Conservation (phyloP, 129 eudicot species). For the Lactuca sativa region DNA sequence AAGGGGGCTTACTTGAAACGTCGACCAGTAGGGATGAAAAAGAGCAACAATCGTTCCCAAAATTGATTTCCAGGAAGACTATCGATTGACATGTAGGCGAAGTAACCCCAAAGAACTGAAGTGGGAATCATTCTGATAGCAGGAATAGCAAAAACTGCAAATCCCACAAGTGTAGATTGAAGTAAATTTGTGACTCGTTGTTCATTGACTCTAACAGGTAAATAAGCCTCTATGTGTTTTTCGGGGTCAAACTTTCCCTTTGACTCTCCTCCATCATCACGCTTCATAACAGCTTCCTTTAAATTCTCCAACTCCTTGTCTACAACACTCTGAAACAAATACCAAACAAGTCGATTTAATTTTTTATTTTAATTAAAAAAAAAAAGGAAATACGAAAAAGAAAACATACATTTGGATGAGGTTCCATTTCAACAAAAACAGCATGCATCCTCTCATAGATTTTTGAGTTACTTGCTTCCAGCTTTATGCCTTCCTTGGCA, state of each 20-base stretch:
- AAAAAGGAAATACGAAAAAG: background rate
- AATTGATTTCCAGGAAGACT: conserved; percentile 85
- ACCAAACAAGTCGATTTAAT: background rate
- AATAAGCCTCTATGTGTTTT: conserved; percentile 61
- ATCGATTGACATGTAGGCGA: conserved; percentile 76
- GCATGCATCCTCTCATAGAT: conserved; percentile 85
- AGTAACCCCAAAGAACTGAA: conserved; percentile 77
- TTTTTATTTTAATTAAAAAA: background rate
- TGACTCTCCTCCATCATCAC: conserved; percentile 38
- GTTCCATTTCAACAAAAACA: conserved; percentile 83
- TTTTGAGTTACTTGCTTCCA: conserved; percentile 65
- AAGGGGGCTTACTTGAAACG: conserved; percentile 52
- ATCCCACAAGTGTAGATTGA: conserved; percentile 61
- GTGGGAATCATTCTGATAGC: conserved; percentile 63
- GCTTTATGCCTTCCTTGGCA: conserved; percentile 76
- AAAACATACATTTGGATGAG: conserved; percentile 52
- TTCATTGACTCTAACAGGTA: conserved; percentile 79
- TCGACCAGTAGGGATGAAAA: conserved; percentile 59
- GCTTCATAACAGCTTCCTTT: conserved; percentile 63
- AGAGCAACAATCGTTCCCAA: conserved; percentile 67
- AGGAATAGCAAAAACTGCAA: conserved; percentile 57
- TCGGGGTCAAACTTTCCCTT: conserved; percentile 57
- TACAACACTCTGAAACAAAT: conserved; percentile 35
- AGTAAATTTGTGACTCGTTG: conserved; percentile 70
- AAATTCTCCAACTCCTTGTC: conserved; percentile 54